A percentile compares a stretch with the other conserved stretches of the same genome.
phyloP scores from a whole-genome alignment of 202 grass and related monocot genomes.

The Setaria viridis region DNA sequence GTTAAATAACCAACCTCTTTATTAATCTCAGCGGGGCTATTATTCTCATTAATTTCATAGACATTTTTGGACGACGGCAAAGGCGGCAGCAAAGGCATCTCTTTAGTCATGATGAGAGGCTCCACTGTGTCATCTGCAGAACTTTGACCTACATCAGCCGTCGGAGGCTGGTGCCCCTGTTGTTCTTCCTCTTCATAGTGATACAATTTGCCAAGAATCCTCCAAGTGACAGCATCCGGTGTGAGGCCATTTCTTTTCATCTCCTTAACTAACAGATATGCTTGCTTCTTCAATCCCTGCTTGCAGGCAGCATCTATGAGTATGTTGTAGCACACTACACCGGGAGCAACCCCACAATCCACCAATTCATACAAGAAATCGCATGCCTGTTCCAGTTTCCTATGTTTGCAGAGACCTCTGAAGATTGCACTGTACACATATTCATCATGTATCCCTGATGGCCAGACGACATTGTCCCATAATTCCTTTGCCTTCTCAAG shows the following conservation, averaged over 20 bases:
- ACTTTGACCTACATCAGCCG: conserved; percentile 35
- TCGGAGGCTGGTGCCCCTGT: conserved; percentile 11
- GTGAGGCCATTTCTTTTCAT: conserved; percentile 81
- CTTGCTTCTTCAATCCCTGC: conserved; percentile 63
- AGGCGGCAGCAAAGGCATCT: neutral
- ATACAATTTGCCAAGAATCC: conserved; percentile 80
- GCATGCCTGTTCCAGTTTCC: conserved; percentile 79
- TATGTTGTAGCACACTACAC: conserved; percentile 86
- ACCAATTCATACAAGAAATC: conserved; percentile 87
- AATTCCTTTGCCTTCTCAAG: conserved; percentile 69
- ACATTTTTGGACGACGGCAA: neutral
- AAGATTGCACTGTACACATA: conserved; percentile 79
- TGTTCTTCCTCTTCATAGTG: conserved; percentile 39
- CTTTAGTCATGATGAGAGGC: conserved; percentile 10
- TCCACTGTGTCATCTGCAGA: conserved; percentile 45
- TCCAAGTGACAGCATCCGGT: conserved; percentile 84
- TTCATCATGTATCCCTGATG: conserved; percentile 78
- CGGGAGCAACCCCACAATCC: conserved; percentile 57
- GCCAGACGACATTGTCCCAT: conserved; percentile 82
- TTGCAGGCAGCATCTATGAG: conserved; percentile 75
- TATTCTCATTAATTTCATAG: conserved; percentile 22
- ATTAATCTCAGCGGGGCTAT: neutral
- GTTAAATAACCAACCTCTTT: conserved; percentile 32
- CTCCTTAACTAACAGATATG: conserved; percentile 69
- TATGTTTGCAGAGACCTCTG: conserved; percentile 62